These are phyloP conservation scores for Blastobotrys raffinosifermentans DNA, from an alignment of 1,139 yeast genomes.

Conservation along the genomic window DNA sequence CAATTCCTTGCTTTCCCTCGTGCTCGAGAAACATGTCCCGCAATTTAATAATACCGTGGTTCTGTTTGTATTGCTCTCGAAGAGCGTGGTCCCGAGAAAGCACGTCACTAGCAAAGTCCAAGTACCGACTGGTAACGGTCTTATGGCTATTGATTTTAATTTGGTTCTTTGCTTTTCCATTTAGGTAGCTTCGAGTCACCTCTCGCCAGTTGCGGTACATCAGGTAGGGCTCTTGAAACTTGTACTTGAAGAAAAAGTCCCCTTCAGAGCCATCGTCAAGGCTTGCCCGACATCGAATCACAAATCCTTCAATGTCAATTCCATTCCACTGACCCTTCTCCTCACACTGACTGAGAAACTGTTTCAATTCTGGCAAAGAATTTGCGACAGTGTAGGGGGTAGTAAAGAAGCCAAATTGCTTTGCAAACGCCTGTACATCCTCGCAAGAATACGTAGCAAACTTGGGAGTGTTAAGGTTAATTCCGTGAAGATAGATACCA, in stretches of 20 bases:
- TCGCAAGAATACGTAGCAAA: conserved; percentile 64
- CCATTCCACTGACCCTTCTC: conserved; percentile 66
- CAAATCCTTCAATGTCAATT: conserved; percentile 88
- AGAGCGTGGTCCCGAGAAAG: conserved; percentile 40
- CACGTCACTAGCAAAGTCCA: conserved; percentile 57
- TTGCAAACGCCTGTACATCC: conserved; percentile 55
- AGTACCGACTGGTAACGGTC: conserved; percentile 57
- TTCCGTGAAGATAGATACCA: conserved; percentile 86
- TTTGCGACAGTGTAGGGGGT: conserved; percentile 44
- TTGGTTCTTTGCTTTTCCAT: conserved; percentile 38
- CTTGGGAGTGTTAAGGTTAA: conserved; percentile 59
- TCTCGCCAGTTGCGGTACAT: conserved; percentile 90
- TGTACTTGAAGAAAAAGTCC: conserved; percentile 82
- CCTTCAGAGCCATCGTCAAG: conserved; percentile 1
- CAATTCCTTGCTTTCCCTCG: conserved; percentile 43
- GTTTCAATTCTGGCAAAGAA: conserved; percentile 40
- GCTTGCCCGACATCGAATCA: conserved; percentile 52
- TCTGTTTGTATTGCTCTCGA: conserved; percentile 43
- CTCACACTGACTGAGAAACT: conserved; percentile 52
- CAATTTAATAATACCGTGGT: conserved; percentile 69
- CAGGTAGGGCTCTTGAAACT: conserved; percentile 91
- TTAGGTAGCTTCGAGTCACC: conserved; percentile 60
- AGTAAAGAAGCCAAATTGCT: conserved; percentile 62
- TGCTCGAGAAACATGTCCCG: conserved; percentile 53
- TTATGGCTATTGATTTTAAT: conserved; percentile 49